Evolutionary conservation across 805 yeast species (phyloP).

Genomic region (Spencermartinsiella europaea): DNA sequence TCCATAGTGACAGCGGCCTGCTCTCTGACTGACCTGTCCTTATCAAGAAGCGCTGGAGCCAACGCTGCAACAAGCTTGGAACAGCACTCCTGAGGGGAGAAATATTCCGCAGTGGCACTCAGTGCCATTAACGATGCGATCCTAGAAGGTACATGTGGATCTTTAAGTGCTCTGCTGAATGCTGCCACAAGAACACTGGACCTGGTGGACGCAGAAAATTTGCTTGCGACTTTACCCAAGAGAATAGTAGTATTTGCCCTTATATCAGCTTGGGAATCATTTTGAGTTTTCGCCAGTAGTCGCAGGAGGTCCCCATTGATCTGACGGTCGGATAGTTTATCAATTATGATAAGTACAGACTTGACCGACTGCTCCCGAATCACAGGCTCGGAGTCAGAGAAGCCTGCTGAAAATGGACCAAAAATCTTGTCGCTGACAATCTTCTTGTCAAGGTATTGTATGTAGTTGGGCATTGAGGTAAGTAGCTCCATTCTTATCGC

Average conservation of each 20-base stretch:
- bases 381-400: slow-evolving; percentile 76
- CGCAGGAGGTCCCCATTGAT: slow-evolving; percentile 81
- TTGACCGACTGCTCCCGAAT: slow-evolving; percentile 77
- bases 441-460: slow-evolving; percentile 45
- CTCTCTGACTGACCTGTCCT: slow-evolving; percentile 58
- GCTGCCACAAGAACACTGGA: slow-evolving; percentile 83
- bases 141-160: slow-evolving; percentile 69
- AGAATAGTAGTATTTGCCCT: slow-evolving; percentile 72
- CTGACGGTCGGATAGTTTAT: slow-evolving; percentile 68
- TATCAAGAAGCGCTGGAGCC: slow-evolving; percentile 78
- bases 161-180: slow-evolving; percentile 74
- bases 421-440: slow-evolving; percentile 69
- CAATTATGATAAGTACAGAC: slow-evolving; percentile 52
- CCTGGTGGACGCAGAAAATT: slow-evolving; percentile 51
- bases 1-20: slow-evolving; percentile 70
- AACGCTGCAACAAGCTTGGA: slow-evolving; percentile 77
- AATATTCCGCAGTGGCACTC: slow-evolving; percentile 55
- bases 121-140: slow-evolving; percentile 74
- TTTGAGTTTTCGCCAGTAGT: slow-evolving; percentile 74
- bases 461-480: slow-evolving; percentile 52
- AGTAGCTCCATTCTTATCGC: slow-evolving; percentile 70
- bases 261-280: slow-evolving; percentile 69
- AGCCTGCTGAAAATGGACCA: slow-evolving; percentile 67
- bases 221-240: slow-evolving; percentile 58
- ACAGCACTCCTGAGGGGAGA: slow-evolving; percentile 71